Percentiles rank a stretch among this genome's conserved stretches.
Evolutionary conservation across 129 eudicot genomes (phyloP).

Genomic region (Scalesia atractyloides): DNA sequence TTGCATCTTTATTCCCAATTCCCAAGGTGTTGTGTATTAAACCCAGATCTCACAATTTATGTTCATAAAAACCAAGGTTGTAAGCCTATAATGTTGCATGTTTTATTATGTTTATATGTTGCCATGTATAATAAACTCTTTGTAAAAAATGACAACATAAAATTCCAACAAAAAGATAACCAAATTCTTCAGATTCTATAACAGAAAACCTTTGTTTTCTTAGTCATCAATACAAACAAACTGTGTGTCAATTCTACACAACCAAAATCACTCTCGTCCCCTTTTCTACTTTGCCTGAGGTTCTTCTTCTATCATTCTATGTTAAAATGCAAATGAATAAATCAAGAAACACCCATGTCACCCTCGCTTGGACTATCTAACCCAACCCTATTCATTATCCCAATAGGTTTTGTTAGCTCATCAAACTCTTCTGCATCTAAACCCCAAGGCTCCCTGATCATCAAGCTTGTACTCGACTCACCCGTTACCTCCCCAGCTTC

Average conservation of each 20-base stretch:
- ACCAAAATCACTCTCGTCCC: not conserved
- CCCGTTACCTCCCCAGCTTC: conserved; percentile 35
- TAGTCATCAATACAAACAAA: not conserved
- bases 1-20: no score
- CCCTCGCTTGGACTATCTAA: conserved; percentile 25
- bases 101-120: no score
- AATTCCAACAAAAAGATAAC: not conserved
- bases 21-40: no score
- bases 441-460: conserved; percentile 13
- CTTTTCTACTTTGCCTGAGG: not conserved
- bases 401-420: conserved; percentile 53
- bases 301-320: conserved; percentile 7
- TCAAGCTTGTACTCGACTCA: conserved; percentile 18
- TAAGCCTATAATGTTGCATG: no score
- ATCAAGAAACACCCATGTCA: conserved; percentile 24
- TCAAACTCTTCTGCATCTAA: conserved; percentile 30
- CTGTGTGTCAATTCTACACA: conserved; percentile 10
- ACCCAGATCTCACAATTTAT: no score
- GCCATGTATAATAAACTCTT: not conserved
- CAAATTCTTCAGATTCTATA: not conserved
- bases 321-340: conserved; percentile 5
- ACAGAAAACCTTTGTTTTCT: not conserved
- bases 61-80: no score
- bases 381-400: conserved; percentile 36
- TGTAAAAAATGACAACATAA: conserved; percentile 1